These are phyloP conservation scores for Chiua sp. DNA, from an alignment of 1,284 basidiomycete genomes.

Conservation along the genomic window DNA sequence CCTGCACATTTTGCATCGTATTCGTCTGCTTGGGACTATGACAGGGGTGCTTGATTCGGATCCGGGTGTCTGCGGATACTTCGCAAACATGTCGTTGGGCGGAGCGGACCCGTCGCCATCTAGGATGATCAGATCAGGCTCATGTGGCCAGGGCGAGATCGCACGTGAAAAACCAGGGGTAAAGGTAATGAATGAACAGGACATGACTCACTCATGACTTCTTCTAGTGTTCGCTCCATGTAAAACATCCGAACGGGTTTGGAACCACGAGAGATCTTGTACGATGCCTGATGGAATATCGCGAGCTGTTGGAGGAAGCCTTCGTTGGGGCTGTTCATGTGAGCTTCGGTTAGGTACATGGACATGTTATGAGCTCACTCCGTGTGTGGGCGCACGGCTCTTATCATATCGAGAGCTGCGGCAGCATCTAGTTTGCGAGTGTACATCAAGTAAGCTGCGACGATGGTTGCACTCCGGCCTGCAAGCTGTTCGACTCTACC, in stretches of 20 bases:
- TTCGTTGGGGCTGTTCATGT: conserved; percentile 68
- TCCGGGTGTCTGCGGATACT: conserved; percentile 65
- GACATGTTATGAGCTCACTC: conserved; percentile 54
- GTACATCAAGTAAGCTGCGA: conserved; percentile 87
- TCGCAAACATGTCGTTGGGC: conserved; percentile 75
- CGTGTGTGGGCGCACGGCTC: conserved; percentile 64
- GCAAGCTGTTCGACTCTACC: conserved; percentile 4
- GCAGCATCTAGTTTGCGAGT: conserved; percentile 64
- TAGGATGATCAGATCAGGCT: conserved; percentile 37
- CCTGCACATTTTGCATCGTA: conserved; percentile 94
- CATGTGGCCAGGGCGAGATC: neutral
- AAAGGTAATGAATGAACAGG: conserved; percentile 6
- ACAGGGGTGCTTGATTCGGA: conserved; percentile 66
- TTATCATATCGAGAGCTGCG: conserved; percentile 73
- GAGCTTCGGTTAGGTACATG: conserved; percentile 7
- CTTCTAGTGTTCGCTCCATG: conserved; percentile 72
- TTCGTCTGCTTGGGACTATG: conserved; percentile 57
- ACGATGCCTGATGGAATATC: conserved; percentile 76
- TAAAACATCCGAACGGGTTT: conserved; percentile 82
- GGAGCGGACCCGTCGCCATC: conserved; percentile 74
- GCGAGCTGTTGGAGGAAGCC: conserved; percentile 81
- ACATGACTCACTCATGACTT: conserved; percentile 72
- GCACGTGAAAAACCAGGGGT: neutral
- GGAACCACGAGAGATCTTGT: conserved; percentile 70
- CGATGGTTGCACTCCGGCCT: conserved; percentile 84